Evolutionary conservation across 164 flowering plant genomes (phyloP).

Genomic region (Umbellularia californica): DNA sequence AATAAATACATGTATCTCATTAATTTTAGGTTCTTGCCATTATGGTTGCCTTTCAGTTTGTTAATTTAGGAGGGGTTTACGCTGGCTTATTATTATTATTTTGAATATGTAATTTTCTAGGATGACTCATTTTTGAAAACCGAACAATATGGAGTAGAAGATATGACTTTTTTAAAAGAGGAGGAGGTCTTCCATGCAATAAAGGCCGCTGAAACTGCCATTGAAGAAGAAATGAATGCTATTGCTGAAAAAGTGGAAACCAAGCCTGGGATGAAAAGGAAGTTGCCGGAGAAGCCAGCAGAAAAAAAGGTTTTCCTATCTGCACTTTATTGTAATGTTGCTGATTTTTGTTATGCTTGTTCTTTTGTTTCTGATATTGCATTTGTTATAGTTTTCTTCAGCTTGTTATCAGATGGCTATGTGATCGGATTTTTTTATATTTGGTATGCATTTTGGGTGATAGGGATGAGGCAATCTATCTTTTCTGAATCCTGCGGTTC

Average conservation of each 20-base stretch:
- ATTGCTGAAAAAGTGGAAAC: slow-evolving; percentile 25
- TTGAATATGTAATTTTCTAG: slow-evolving; percentile 26
- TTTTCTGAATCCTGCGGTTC: slow-evolving; percentile 11
- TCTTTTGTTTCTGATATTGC: background rate
- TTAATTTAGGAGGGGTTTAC: background rate
- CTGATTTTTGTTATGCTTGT: background rate
- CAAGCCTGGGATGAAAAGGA: slow-evolving; percentile 55
- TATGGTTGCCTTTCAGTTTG: background rate
- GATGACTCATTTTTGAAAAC: slow-evolving; percentile 25
- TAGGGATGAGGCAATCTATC: slow-evolving; percentile 7
- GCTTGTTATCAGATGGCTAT: background rate
- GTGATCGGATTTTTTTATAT: background rate
- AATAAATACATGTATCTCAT: background rate
- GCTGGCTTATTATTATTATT: background rate
- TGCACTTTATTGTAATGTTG: background rate
- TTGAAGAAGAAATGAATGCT: slow-evolving; percentile 19
- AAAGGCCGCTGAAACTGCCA: slow-evolving; percentile 26
- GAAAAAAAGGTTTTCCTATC: slow-evolving; percentile 59
- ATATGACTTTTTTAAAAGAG: slow-evolving; percentile 69
- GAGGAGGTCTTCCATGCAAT: slow-evolving; percentile 71
- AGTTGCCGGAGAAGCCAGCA: slow-evolving; percentile 45
- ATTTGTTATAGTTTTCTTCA: background rate
- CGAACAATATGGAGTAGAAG: slow-evolving; percentile 47
- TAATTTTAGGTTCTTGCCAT: background rate
- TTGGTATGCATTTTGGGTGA: slow-evolving; percentile 11